Conservation (phyloP, 768 basidiomycete genomes). For the Myochromella boudieri region DNA sequence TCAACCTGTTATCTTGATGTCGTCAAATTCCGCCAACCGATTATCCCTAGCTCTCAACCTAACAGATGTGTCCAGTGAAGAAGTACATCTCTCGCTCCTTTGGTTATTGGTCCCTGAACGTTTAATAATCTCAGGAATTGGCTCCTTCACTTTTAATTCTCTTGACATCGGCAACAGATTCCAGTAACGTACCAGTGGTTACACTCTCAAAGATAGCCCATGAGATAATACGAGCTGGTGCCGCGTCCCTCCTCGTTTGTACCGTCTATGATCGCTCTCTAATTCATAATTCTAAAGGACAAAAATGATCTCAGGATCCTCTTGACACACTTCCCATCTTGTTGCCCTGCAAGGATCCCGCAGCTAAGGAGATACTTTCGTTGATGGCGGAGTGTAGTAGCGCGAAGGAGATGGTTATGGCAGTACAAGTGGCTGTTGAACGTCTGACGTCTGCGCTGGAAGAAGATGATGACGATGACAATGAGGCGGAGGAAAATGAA, state of each 20-base stretch:
- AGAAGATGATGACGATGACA: conserved; percentile 22
- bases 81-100: conserved; percentile 2
- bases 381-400: conserved; percentile 40
- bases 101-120: not conserved
- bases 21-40: not conserved
- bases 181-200: conserved; percentile 27
- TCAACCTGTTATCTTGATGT: too few relatives aligned
- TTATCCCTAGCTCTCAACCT: conserved; percentile 7
- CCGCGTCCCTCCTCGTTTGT: conserved; percentile 24
- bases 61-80: conserved; percentile 9
- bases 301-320: conserved; percentile 34
- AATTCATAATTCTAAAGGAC: conserved; percentile 3
- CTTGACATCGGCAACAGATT: conserved; percentile 31
- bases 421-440: conserved; percentile 45
- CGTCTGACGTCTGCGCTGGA: conserved; percentile 25
- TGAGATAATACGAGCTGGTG: conserved; percentile 23
- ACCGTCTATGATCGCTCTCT: not conserved
- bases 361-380: conserved; percentile 37
- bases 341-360: conserved; percentile 34
- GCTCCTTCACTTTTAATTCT: conserved; percentile 27
- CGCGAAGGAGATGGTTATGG: conserved; percentile 47
- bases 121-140: conserved; percentile 5
- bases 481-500: conserved; percentile 28
- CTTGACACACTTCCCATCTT: conserved; percentile 42
- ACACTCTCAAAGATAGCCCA: conserved; percentile 31